Conservation (phyloP, 176 grass and related monocot species). For the Oryza glaberrima region DNA sequence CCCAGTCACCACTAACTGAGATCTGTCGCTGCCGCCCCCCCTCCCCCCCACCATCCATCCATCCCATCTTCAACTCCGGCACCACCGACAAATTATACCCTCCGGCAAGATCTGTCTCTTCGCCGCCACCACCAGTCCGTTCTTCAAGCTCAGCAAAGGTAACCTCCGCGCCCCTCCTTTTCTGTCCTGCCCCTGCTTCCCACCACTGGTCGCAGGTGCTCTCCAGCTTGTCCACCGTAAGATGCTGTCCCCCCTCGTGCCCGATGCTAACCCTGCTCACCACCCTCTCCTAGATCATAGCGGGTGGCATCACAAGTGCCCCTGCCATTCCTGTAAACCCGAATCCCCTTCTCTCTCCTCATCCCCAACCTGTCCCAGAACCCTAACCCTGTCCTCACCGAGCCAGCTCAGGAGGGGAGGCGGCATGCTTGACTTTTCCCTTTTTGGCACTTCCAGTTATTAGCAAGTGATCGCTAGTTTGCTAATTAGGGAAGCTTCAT, state of each 20-base stretch:
- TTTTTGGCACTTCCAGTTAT: background rate
- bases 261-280: background rate
- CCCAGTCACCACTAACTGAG: background rate
- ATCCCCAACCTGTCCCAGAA: background rate
- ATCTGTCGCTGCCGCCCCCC: background rate
- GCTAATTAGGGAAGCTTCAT: background rate
- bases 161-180: background rate
- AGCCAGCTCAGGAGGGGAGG: background rate
- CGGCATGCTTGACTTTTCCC: background rate
- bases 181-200: background rate
- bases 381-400: background rate
- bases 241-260: background rate
- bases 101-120: background rate
- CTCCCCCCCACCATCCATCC: background rate
- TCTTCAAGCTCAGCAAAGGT: background rate
- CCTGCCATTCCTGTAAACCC: background rate
- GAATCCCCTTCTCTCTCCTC: background rate
- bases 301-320: background rate
- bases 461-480: background rate
- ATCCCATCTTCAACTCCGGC: background rate
- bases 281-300: background rate
- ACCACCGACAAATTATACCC: background rate
- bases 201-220: background rate
- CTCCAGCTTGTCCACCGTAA: background rate
- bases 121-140: background rate